These are phyloP conservation scores for Anacardium occidentale DNA, from an alignment of 345 rosid species.

Conservation along the genomic window DNA sequence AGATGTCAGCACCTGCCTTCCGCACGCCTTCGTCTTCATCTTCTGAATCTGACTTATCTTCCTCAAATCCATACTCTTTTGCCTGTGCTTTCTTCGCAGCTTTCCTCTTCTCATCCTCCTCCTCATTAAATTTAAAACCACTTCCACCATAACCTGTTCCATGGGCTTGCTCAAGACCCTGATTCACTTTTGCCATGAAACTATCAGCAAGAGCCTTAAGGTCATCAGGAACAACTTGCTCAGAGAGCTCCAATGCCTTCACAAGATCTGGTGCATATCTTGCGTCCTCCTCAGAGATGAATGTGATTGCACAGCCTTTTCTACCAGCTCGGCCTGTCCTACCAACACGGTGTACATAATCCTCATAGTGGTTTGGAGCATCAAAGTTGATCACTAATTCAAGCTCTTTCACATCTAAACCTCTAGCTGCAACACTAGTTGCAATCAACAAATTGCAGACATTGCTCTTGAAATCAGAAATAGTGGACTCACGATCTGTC, in stretches of 20 bases:
- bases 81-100: slow-evolving; percentile 99
- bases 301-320: slow-evolving; percentile 93
- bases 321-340: slow-evolving; percentile 97
- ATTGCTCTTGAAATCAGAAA: slow-evolving; percentile 86
- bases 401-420: slow-evolving; percentile 94
- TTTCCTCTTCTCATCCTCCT: slow-evolving; percentile 89
- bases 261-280: slow-evolving; percentile 96
- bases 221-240: slow-evolving; percentile 92
- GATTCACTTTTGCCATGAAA: slow-evolving; percentile 88
- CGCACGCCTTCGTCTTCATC: slow-evolving; percentile 91
- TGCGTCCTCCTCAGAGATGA: slow-evolving; percentile 85
- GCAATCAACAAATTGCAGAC: slow-evolving; percentile 90
- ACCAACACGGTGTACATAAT: slow-evolving; percentile 94
- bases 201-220: slow-evolving; percentile 82
- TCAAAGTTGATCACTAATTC: slow-evolving; percentile 89
- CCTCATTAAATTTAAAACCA: slow-evolving; percentile 96
- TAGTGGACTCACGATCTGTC: slow-evolving; percentile 89
- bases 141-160: slow-evolving; percentile 99
- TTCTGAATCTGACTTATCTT: slow-evolving; percentile 92
- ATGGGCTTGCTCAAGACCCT: slow-evolving; percentile 93
- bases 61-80: slow-evolving; percentile 94
- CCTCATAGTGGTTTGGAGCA: slow-evolving; percentile 94
- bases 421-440: slow-evolving; percentile 95
- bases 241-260: slow-evolving; percentile 91
- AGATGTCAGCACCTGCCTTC: slow-evolving; percentile 79